Conservation (phyloP, 345 rosid genomes). For the Populus euphratica region DNA sequence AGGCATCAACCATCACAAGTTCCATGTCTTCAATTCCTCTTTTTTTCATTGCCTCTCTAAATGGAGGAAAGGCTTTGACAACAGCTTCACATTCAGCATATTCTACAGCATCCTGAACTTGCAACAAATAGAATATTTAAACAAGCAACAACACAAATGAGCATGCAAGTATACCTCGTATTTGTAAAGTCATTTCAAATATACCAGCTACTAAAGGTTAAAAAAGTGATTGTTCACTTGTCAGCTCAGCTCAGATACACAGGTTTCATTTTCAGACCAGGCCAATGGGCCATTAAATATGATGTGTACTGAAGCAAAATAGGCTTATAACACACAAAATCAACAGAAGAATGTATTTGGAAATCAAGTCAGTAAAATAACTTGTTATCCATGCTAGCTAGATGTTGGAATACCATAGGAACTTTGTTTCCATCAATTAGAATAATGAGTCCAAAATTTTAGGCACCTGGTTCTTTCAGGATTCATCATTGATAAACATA, state of each 20-base stretch:
- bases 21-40: conserved; percentile 95
- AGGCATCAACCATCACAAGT: conserved; percentile 85
- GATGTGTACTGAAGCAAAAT: neutral
- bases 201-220: neutral
- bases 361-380: neutral
- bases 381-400: neutral
- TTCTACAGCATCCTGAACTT: conserved; percentile 66
- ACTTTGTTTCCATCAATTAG: neutral
- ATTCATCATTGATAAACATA: neutral
- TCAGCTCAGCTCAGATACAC: neutral
- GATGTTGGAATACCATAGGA: neutral
- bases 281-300: neutral
- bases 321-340: neutral
- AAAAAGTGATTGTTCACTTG: neutral
- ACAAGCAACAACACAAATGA: neutral
- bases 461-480: neutral
- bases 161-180: neutral
- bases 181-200: neutral
- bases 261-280: neutral
- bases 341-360: neutral
- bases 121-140: conserved; percentile 4
- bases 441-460: neutral
- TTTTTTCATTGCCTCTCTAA: conserved; percentile 81
- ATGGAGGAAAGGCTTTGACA: conserved; percentile 75
- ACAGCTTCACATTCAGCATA: conserved; percentile 92